Conservation (phyloP, 2,329 filamentous ascomycete species). For the Colletotrichum euphorbiae region DNA sequence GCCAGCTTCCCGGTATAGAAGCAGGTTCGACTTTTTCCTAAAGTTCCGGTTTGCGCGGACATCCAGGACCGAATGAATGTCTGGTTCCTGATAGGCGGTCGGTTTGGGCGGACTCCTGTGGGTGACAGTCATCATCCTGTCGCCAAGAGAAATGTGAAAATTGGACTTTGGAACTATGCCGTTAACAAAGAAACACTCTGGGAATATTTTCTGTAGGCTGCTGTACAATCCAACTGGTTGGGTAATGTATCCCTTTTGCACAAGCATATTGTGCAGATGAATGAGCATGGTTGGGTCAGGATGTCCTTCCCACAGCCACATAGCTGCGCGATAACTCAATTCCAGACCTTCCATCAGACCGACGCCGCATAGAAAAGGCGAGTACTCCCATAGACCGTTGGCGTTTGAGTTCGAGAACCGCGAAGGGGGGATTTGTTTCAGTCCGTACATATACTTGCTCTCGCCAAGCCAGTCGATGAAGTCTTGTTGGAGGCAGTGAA, state of each 20-base stretch:
- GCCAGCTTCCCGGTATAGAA: constrained; percentile 46
- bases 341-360: constrained; percentile 58
- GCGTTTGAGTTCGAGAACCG: constrained; percentile 54
- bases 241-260: constrained; percentile 53
- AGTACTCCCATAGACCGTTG: constrained; percentile 62
- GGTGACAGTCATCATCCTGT: constrained; percentile 20
- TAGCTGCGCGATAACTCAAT: constrained; percentile 48
- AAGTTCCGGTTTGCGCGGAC: constrained; percentile 46
- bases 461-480: not conserved
- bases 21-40: constrained; percentile 49
- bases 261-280: constrained; percentile 62
- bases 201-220: constrained; percentile 36
- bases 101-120: not conserved
- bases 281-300: constrained; percentile 54
- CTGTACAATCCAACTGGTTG: constrained; percentile 49
- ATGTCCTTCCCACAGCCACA: constrained; percentile 54
- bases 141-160: not conserved
- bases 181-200: not conserved
- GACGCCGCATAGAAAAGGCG: constrained; percentile 60
- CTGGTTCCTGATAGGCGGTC: not conserved
- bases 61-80: not conserved
- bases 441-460: not conserved
- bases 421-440: constrained; percentile 50
- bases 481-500: not conserved
- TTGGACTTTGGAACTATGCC: constrained; percentile 7